Base-by-base conservation (phyloP, 371 early-diverging fungal genomes). In the Actinomortierella ambigua region DNA sequence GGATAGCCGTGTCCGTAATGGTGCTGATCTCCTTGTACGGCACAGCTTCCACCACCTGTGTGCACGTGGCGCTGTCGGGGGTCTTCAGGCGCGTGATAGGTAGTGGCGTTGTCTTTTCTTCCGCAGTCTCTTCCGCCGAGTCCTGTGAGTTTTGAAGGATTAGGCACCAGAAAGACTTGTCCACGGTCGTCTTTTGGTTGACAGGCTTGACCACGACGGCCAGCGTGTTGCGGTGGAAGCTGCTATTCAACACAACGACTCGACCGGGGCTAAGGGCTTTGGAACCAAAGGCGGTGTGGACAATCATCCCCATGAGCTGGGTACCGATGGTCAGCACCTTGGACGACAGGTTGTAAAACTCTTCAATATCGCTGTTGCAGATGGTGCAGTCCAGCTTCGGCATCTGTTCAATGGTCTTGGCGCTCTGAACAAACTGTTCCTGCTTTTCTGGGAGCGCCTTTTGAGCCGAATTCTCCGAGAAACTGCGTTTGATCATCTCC, bases 401-500 rank as follows among this genome's bases (percentile, higher is more conserved):
- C 18, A 91, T 62, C 13, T 78, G 78, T 28, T 82, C 82, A 57
- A 88, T 76, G 18, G 78, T 75, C 50, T 83, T 81, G 48, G 88
- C 85, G 22, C 71, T 88, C 80, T 83, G 85, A 65, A 78, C 82
- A 28, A 86, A 83, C 27, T 82, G 59, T 28, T 81, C 77, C 65
- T 93, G 80, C 13, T 88, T 83, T 52, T 88, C 88, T 0, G 97
- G 98, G 27, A 95, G 77, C 28, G 86, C 65, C 60, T 90, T 88
- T 77, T 97, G 97, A 3, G 86, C 80, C 15, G 82, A 77, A 71
- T 94, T 92, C 68, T 97, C 98, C 13, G 93, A 95, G 85, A 99
- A 99, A 77, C 94, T 93, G 55, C 97, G 91, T 64, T 96, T 95
- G 73, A 99, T 96, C 90, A 99, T 94, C 63, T 98, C 99, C 63